Percentiles rank a stretch among this genome's conserved stretches.
Conservation (phyloP, 2,329 filamentous ascomycete genomes). For the Metarhizium sp. region DNA sequence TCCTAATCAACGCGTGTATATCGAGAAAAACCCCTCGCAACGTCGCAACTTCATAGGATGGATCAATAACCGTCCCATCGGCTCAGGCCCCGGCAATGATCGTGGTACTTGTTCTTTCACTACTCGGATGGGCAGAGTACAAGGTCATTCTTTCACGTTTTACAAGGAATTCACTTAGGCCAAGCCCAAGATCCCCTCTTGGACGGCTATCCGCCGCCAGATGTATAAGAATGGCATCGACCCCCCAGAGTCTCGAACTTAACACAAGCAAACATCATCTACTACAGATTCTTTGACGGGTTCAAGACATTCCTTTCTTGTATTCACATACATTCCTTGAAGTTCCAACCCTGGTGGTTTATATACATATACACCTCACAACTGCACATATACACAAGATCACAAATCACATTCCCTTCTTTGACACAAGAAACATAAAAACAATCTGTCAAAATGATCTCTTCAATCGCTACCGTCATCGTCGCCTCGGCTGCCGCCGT, state of each 20-base stretch:
- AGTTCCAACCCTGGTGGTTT: neutral
- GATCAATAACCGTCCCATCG: neutral
- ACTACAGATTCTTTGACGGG: neutral
- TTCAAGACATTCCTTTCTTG: neutral
- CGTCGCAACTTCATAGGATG: neutral
- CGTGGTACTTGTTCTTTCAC: neutral
- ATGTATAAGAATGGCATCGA: neutral
- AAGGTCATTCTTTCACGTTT: neutral
- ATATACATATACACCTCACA: neutral
- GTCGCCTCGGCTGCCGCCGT: slow-evolving; percentile 19
- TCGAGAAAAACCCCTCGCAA: neutral
- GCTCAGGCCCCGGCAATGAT: neutral
- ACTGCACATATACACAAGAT: neutral
- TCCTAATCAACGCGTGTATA: neutral
- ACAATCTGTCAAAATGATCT: slow-evolving; percentile 13
- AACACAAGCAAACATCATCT: neutral
- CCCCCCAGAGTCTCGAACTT: neutral
- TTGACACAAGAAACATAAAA: neutral
- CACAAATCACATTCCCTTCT: slow-evolving; percentile 9
- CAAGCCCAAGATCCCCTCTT: neutral
- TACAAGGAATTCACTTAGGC: neutral
- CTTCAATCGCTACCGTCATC: slow-evolving; percentile 20
- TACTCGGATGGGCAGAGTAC: neutral
- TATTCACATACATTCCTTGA: neutral
- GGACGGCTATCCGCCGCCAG: neutral